Evolutionary conservation across 805 yeast species (phyloP).

Genomic region (Metschnikowia kofuensis): DNA sequence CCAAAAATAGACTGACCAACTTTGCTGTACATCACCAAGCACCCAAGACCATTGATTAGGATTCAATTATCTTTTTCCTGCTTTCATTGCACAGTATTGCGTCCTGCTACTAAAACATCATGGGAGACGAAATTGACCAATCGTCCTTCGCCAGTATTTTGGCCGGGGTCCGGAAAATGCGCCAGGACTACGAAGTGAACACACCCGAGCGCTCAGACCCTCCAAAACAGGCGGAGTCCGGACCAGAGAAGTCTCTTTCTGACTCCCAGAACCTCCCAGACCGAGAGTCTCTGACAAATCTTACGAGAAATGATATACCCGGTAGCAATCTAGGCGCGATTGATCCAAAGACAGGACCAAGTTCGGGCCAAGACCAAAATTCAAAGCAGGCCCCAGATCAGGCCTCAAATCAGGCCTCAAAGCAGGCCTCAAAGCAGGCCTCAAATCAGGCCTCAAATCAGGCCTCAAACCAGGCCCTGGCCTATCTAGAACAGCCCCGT

Average conservation of each 20-base stretch:
- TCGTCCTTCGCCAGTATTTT: conserved; percentile 69
- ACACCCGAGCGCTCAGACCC: background rate
- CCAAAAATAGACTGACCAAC: no score
- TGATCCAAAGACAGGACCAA: background rate
- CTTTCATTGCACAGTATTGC: no score
- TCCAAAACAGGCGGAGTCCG: background rate
- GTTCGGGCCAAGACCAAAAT: no score
- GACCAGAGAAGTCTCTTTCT: no score
- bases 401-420: background rate
- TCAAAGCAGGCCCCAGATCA: background rate
- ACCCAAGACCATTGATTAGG: no score
- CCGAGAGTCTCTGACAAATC: no score
- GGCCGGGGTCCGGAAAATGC: conserved; percentile 63
- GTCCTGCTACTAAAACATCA: background rate
- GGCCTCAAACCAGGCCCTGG: background rate
- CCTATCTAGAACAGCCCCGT: background rate
- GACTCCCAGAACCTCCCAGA: no score
- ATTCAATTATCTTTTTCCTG: no score
- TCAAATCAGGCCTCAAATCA: background rate
- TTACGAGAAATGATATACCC: no score
- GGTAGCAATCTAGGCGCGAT: background rate
- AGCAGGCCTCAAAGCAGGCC: background rate
- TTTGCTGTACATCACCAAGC: no score
- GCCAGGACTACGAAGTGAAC: conserved; percentile 39
- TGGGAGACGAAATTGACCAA: conserved; percentile 37